Base-by-base conservation (phyloP, 2,329 filamentous ascomycete genomes). In the Penicillium sp. region DNA sequence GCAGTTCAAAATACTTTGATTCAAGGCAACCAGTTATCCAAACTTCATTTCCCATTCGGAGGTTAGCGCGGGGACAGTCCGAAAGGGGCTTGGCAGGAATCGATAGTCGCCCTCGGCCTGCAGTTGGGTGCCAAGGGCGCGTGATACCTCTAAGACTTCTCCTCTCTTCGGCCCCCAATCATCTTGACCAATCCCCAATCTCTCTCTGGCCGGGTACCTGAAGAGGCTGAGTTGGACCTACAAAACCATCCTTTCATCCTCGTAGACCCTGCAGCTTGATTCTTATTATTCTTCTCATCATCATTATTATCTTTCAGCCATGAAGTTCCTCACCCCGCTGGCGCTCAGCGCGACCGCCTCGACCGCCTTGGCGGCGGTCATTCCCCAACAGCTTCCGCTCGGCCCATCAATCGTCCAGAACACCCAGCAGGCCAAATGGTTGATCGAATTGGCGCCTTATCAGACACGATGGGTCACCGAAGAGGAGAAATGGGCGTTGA, bases 401-500 rank as follows among this genome's bases (percentile, higher is more conserved):
- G 53, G 53, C 60, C 58, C 70, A 57, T 59, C 67, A 58, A 59
- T 69, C 33, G 64, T 68, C 14, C 68, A 72, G 43, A 69, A 72
- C 60, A 59, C 71, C 11, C 65, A 71, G n/a, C 85, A 89, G 70
- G 58, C 62, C 19, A 82, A 83, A 68, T 95, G 85, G 76, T 83
- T 96, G 51, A 88, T 99, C 65, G 93, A 98, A 81, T 83, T 95
- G 28, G 85, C 86, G n/a, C 92, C 92, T 3, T 92, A 91, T 58
- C 84, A 94, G 74, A 93, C 89, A 26, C 82, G 85, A 82, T 95
- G 91, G 90, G 89, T 97, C 35, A 96, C 92, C 0, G 94, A 98
- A 71, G 91, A 97, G 38, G 88, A 97, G 80, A 99, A 98, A 79
- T 97, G 94, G 93, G 88, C 89, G 76, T 81, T 98, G 65, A 89